Percentiles rank a stretch among this genome's conserved stretches.
Conservation (phyloP, 2,329 filamentous ascomycete genomes). For the Chaetomium globosum region DNA sequence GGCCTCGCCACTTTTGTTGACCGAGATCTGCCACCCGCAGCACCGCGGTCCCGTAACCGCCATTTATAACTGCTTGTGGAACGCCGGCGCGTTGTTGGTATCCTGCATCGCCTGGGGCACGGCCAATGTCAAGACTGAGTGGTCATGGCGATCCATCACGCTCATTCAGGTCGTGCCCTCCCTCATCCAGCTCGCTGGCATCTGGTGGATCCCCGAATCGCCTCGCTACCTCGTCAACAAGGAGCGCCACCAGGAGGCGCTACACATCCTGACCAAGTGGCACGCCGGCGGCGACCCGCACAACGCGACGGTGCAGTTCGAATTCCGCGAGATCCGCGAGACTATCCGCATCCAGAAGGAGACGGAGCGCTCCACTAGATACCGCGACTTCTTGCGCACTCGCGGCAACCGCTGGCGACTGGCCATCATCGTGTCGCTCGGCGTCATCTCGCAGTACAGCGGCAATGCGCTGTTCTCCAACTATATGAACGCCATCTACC, state of each 20-base stretch:
- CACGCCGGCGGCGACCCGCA: conserved; percentile 63
- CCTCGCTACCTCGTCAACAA: conserved; percentile 67
- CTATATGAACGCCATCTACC: conserved; percentile 66
- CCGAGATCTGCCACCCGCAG: conserved; percentile 69
- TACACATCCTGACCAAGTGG: conserved; percentile 62
- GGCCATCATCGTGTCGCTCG: conserved; percentile 63
- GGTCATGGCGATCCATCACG: conserved; percentile 69
- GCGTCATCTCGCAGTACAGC: conserved; percentile 68
- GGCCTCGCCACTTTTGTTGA: conserved; percentile 64
- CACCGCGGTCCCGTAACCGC: conserved; percentile 67
- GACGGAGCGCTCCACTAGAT: conserved; percentile 53
- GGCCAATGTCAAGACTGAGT: conserved; percentile 58
- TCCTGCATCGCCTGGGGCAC: conserved; percentile 68
- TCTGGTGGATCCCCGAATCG: conserved; percentile 69
- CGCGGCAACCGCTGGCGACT: conserved; percentile 67
- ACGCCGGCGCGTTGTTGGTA: conserved; percentile 52
- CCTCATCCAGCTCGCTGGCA: conserved; percentile 63
- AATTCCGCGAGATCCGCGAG: conserved; percentile 67
- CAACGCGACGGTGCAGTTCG: conserved; percentile 65
- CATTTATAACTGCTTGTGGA: conserved; percentile 71
- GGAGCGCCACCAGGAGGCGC: conserved; percentile 64
- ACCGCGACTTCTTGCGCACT: conserved; percentile 63
- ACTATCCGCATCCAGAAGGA: conserved; percentile 62
- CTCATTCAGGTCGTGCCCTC: conserved; percentile 66
- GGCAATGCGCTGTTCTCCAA: conserved; percentile 69